Conservation (phyloP, 2,329 filamentous ascomycete species). For the Pseudogymnoascus pannorum region DNA sequence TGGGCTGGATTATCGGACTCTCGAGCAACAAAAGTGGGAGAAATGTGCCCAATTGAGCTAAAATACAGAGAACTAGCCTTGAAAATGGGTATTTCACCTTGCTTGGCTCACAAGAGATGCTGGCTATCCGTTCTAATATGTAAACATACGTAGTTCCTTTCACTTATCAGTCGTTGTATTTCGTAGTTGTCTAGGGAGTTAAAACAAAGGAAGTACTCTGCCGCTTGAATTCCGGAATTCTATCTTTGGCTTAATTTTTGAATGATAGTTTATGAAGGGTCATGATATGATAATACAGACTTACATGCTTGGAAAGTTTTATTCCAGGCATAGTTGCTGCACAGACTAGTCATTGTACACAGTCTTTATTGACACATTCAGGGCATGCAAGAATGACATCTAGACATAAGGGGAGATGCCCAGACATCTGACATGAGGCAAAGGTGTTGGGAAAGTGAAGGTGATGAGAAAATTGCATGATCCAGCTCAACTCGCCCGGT, state of each 20-base stretch:
- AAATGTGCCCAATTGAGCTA: background rate
- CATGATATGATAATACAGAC: background rate
- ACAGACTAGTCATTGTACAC: background rate
- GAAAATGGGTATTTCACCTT: background rate
- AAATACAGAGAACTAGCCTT: too few relatives aligned
- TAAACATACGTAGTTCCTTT: too few relatives aligned
- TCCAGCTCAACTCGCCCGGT: background rate
- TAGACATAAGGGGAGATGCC: background rate
- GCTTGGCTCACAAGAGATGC: too few relatives aligned
- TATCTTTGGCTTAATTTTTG: background rate
- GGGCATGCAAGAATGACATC: background rate
- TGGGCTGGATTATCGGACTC: background rate
- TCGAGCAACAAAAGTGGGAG: background rate
- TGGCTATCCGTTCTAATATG: too few relatives aligned
- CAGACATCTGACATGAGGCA: background rate
- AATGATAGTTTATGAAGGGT: background rate
- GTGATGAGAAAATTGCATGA: background rate
- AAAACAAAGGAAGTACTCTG: background rate
- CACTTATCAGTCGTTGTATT: background rate
- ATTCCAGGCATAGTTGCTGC: background rate
- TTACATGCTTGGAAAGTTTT: background rate
- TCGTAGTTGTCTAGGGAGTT: background rate
- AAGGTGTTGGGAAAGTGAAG: background rate
- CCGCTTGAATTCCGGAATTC: background rate
- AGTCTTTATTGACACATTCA: background rate